phyloP scores from a whole-genome alignment of 768 basidiomycete species.

The Termitomyces sp. region DNA sequence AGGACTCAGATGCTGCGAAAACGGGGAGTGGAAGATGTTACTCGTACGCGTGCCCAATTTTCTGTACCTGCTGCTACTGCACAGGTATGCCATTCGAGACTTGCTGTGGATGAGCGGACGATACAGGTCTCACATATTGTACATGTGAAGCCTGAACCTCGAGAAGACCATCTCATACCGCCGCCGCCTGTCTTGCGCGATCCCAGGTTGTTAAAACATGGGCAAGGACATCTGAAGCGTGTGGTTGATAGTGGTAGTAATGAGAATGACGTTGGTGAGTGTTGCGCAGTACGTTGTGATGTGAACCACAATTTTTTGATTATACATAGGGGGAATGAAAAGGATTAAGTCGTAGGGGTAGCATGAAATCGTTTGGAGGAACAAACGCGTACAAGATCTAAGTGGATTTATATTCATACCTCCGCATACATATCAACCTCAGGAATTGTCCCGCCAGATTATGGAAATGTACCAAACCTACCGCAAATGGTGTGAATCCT shows the following conservation, averaged over 20 bases:
- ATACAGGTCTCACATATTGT: background rate
- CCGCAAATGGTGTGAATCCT: background rate
- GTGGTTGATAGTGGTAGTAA: background rate
- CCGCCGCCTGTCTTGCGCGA: background rate
- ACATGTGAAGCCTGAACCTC: constrained; percentile 9
- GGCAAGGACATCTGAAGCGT: background rate
- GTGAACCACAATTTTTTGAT: background rate
- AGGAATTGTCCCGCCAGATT: background rate
- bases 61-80: background rate
- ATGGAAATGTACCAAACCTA: background rate
- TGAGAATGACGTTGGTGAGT: background rate
- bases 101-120: background rate
- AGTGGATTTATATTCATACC: background rate
- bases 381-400: too few species aligned
- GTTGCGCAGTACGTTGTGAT: background rate
- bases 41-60: background rate
- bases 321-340: background rate
- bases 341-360: background rate
- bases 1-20: background rate
- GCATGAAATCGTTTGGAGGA: too few species aligned
- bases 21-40: background rate
- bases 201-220: background rate
- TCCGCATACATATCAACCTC: too few species aligned
- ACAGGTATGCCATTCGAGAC: background rate
- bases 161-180: background rate